Base-by-base conservation (phyloP, 1,284 basidiomycete species). In the Grifola frondosa region DNA sequence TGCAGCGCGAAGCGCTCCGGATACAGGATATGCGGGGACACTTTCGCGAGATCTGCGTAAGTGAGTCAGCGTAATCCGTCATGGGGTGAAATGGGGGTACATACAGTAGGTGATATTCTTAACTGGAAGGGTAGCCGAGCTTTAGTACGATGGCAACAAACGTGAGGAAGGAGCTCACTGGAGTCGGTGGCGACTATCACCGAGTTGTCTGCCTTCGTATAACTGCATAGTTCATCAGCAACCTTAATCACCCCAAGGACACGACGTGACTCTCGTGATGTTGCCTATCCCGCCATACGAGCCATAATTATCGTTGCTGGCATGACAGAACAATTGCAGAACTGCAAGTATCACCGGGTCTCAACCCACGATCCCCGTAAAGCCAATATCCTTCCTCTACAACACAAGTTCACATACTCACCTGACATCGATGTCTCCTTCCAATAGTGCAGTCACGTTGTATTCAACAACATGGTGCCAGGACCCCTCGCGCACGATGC, bases 91-190 rank as follows among this genome's bases (percentile, higher is more conserved):
- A 13, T 17, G 10, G 23, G 21, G 8, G 26, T 13, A 66, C 78
- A 30, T 57, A 90, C 89, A 88, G 59, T 97, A 91, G 16, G 84
- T 85, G 42, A 95, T 96, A 68, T 97, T 96, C 73, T 97, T 97
- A 65, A 95, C 88, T 88, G 59, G 30, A 53, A 23, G 23, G 37
- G 7, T 12, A 24, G n/a, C 31, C 13, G 8, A 24, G 19, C 39
- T 43, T 29, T 5, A 37, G 26, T 20, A 21, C 9, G 13, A 26
- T 24, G 8, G 4, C 25, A 21, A 15, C 17, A 28, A n/a, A 33
- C 37, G 34, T n/a, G 11, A 19, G 12, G 21, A 31, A 13, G 13
- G 28, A 2, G 69, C 88, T 57, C 55, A 91, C 90, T 82, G 1
- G 88, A 88, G 67, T 95, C 92, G 3, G 92, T 96, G 8, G 92